phyloP scores from a whole-genome alignment of 176 grass and related monocot species.

The Aegilops speltoides region DNA sequence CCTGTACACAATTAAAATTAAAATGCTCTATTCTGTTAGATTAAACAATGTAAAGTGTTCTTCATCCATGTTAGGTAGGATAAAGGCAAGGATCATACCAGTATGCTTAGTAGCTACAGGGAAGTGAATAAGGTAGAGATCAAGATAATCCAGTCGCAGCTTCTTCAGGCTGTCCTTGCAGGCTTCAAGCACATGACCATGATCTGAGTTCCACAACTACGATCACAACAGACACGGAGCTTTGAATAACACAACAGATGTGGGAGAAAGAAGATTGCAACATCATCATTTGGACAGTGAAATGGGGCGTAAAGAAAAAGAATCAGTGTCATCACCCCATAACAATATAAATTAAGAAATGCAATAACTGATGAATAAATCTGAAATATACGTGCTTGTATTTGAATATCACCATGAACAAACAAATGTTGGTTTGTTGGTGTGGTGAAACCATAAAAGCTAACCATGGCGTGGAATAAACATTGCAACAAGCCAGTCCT shows the following conservation, averaged over 20 bases:
- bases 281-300: not conserved
- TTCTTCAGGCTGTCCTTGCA: conserved; percentile 90
- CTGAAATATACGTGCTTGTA: not conserved
- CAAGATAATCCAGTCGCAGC: conserved; percentile 68
- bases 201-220: conserved; percentile 90
- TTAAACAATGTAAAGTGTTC: not conserved
- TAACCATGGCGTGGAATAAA: no score
- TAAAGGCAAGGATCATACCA: conserved; percentile 36
- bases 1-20: conserved; percentile 38
- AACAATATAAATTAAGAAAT: not conserved
- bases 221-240: not conserved
- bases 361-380: not conserved
- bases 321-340: not conserved
- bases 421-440: no score
- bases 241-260: not conserved
- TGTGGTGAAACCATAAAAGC: no score
- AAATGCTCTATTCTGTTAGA: not conserved
- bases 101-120: conserved; percentile 80
- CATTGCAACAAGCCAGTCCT: no score
- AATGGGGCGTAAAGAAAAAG: not conserved
- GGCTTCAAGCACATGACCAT: conserved; percentile 83
- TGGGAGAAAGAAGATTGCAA: not conserved
- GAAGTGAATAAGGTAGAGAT: conserved; percentile 92
- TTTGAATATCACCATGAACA: not conserved
- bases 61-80: not conserved